Percentiles rank a stretch among this genome's conserved stretches.
Conservation (phyloP, 164 flowering plant species). For the Cinnamomum chago region DNA sequence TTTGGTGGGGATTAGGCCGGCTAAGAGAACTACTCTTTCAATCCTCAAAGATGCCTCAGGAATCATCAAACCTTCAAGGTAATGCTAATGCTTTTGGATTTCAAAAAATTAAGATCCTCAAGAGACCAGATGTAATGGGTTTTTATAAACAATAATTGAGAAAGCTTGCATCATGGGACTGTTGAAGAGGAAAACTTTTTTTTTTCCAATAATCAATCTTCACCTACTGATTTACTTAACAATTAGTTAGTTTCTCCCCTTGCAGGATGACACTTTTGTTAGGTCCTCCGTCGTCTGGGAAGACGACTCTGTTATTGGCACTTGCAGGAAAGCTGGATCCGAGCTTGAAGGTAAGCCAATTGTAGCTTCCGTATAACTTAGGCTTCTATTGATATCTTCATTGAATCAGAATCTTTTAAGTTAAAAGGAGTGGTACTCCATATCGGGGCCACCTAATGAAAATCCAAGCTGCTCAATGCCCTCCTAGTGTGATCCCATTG, state of each 20-base stretch:
- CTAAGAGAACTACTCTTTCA: slow-evolving; percentile 63
- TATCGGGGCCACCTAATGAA: too few species aligned
- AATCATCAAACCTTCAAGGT: slow-evolving; percentile 88
- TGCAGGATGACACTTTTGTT: slow-evolving; percentile 78
- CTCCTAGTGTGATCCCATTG: too few species aligned
- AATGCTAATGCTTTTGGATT: background rate
- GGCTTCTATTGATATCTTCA: too few species aligned
- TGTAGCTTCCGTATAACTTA: too few species aligned
- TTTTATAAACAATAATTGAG: too few species aligned
- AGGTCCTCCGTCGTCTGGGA: slow-evolving; percentile 98
- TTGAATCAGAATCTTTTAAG: too few species aligned
- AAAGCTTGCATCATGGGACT: too few species aligned
- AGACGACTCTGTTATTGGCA: slow-evolving; percentile 80
- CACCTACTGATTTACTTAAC: background rate
- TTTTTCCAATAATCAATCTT: background rate
- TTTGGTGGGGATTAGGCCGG: slow-evolving; percentile 48
- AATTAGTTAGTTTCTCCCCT: background rate
- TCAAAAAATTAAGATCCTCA: too few species aligned
- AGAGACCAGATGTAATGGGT: too few species aligned
- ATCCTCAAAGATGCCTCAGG: slow-evolving; percentile 87
- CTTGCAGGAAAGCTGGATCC: slow-evolving; percentile 83
- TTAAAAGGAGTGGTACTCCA: too few species aligned
- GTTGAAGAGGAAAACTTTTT: too few species aligned
- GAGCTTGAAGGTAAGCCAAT: slow-evolving; percentile 47
- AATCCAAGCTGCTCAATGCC: too few species aligned